A percentile compares a stretch with the other conserved stretches of the same genome.
These are phyloP conservation scores for Russula emetica DNA, from an alignment of 768 basidiomycete species.

Conservation along the genomic window DNA sequence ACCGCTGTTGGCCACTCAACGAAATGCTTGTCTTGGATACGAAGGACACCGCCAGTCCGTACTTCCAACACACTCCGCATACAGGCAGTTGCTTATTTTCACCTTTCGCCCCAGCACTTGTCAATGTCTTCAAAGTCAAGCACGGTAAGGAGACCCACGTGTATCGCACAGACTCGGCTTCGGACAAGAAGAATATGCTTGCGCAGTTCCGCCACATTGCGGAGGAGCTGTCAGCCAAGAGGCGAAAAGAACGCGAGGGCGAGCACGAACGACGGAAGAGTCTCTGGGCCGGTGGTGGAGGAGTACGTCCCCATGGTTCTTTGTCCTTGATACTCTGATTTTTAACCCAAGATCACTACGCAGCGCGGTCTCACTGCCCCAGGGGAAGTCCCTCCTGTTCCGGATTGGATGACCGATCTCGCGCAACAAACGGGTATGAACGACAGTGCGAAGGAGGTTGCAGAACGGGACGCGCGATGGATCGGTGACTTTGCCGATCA, in stretches of 20 bases:
- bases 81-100: background rate
- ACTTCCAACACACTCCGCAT: background rate
- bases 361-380: conserved; percentile 38
- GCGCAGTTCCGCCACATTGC: conserved; percentile 86
- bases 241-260: conserved; percentile 89
- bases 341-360: background rate
- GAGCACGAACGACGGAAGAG: conserved; percentile 87
- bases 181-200: conserved; percentile 85
- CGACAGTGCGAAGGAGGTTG: conserved; percentile 61
- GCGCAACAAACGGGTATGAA: conserved; percentile 53
- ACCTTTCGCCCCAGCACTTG: conserved; percentile 54
- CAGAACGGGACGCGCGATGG: conserved; percentile 80
- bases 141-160: conserved; percentile 93
- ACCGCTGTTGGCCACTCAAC: conserved; percentile 86
- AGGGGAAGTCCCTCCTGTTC: conserved; percentile 50
- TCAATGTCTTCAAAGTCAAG: conserved; percentile 95
- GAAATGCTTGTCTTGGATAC: conserved; percentile 96
- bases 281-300: conserved; percentile 51
- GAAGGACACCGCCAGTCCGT: conserved; percentile 82
- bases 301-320: conserved; percentile 34
- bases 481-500: conserved; percentile 89
- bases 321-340: conserved; percentile 8
- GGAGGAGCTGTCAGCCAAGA: conserved; percentile 84
- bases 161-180: conserved; percentile 74
- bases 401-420: conserved; percentile 75